A percentile compares a stretch with the other conserved stretches of the same genome.
Conservation (phyloP, 106 monocot species). For the Platanthera zijinensis region DNA sequence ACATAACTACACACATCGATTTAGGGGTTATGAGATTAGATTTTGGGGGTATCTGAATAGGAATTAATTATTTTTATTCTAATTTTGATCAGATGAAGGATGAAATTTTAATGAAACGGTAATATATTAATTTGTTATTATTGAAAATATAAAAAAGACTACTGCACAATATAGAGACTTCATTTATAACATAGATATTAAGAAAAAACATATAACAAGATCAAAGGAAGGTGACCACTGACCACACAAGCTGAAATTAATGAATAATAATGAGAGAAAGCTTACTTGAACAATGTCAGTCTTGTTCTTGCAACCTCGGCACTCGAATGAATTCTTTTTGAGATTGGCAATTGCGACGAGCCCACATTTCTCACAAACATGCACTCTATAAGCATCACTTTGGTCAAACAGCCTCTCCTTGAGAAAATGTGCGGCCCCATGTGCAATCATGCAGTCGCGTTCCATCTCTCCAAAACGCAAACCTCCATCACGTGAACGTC, state of each 20-base stretch:
- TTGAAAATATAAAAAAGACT: too few species aligned
- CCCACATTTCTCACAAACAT: conserved; percentile 95
- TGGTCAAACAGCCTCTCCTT: conserved; percentile 94
- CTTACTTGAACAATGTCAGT: conserved; percentile 93
- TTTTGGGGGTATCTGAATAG: too few species aligned
- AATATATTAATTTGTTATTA: too few species aligned
- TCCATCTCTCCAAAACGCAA: conserved; percentile 99
- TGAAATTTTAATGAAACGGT: too few species aligned
- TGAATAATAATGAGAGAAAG: background rate
- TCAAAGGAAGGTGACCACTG: background rate
- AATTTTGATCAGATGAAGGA: too few species aligned
- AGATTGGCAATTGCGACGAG: conserved; percentile 92
- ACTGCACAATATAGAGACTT: too few species aligned
- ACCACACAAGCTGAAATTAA: background rate
- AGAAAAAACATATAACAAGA: background rate
- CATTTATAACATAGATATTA: background rate
- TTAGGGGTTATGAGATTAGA: too few species aligned
- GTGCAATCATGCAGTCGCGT: conserved; percentile 99
- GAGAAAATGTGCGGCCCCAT: conserved; percentile 90
- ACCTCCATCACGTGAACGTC: conserved; percentile 89
- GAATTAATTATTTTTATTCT: too few species aligned
- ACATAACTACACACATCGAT: too few species aligned
- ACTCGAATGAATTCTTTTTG: conserved; percentile 94
- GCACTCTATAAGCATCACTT: conserved; percentile 95
- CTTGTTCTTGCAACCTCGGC: conserved; percentile 97